Conservation (phyloP, 148 eudicot genomes). For the Vaccinium darrowii region DNA sequence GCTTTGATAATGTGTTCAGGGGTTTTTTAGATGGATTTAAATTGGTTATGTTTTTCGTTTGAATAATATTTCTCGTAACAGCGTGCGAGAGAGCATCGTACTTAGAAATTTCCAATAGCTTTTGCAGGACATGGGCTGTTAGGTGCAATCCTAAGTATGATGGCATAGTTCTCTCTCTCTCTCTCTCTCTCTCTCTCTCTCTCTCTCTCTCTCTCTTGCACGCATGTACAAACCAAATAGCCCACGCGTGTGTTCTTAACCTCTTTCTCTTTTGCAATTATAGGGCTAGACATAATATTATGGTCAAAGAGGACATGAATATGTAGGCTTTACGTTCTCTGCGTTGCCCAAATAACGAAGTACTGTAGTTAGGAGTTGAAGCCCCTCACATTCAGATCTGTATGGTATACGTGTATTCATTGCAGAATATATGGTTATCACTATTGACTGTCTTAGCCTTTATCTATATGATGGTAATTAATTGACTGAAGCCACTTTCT, state of each 20-base stretch:
- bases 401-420: background rate
- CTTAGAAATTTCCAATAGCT: constrained; percentile 16
- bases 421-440: background rate
- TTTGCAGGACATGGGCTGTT: constrained; percentile 91
- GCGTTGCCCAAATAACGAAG: background rate
- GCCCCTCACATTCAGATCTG: background rate
- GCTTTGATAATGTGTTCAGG: background rate
- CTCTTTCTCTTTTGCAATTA: background rate
- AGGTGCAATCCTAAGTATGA: constrained; percentile 88
- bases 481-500: constrained; percentile 11
- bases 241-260: no score
- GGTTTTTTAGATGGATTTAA: background rate
- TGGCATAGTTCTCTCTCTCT: constrained; percentile 73
- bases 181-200: constrained; percentile 38
- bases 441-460: background rate
- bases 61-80: background rate
- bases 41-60: background rate
- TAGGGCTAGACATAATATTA: background rate
- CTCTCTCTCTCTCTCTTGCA: background rate
- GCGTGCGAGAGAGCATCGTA: background rate
- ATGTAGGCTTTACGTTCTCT: background rate
- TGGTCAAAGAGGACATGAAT: background rate
- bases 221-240: background rate
- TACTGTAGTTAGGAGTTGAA: background rate
- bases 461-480: constrained; percentile 4